These are phyloP conservation scores for Agapanthus africanus DNA, from an alignment of 106 monocot species.

Conservation along the genomic window DNA sequence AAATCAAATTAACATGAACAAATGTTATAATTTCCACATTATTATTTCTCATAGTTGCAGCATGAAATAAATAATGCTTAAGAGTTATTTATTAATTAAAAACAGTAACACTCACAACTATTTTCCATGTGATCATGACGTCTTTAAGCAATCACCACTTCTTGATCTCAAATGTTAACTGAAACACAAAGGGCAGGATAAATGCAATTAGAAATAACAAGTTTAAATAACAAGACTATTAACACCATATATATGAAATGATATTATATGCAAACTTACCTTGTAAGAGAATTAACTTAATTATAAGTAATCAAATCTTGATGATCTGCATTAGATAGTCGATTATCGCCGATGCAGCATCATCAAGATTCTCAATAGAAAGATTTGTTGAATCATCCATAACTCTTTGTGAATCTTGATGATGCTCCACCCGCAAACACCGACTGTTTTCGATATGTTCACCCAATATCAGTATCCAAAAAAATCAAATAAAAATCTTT, in stretches of 20 bases:
- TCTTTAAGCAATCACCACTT: no score
- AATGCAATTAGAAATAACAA: neutral
- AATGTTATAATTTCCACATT: no score
- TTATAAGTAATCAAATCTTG: neutral
- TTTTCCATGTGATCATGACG: no score
- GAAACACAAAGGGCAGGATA: no score
- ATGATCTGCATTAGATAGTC: neutral
- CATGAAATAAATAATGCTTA: no score
- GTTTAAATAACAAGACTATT: neutral
- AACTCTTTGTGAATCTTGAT: slow-evolving; percentile 21
- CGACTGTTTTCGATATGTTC: slow-evolving; percentile 3
- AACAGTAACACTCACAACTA: no score
- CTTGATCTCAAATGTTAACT: no score
- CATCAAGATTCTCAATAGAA: slow-evolving; percentile 19
- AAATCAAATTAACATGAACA: no score
- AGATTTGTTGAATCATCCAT: neutral
- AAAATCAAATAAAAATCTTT: no score
- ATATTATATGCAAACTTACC: neutral
- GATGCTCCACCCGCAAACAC: slow-evolving; percentile 18
- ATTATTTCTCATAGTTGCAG: no score
- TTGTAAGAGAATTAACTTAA: neutral
- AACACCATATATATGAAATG: neutral
- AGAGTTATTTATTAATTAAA: no score
- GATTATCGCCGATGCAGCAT: slow-evolving; percentile 19
- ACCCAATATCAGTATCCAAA: neutral